Percentiles rank a stretch among this genome's conserved stretches.
Evolutionary conservation across 129 eudicot genomes (phyloP).

Genomic region (Helianthus annuus): HanXRQr2.0-SUNRISE NC_035435.2:136851752-136852251

Average conservation of each 20-base stretch:
- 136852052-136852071: conserved; percentile 65
- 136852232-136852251: not conserved
- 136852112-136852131: conserved; percentile 71
- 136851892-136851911: not conserved
- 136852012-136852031: conserved; percentile 71
- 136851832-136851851: not conserved
- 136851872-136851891: not conserved
- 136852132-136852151: conserved; percentile 48
- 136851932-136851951: not conserved
- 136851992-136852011: conserved; percentile 88
- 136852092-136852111: conserved; percentile 62
- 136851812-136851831: not conserved
- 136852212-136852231: not conserved
- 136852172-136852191: not conserved
- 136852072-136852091: conserved; percentile 67
- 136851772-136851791: not conserved
- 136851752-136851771: conserved; percentile 29
- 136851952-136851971: not conserved
- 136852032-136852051: conserved; percentile 77
- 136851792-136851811: not conserved
- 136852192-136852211: not conserved
- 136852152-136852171: not conserved
- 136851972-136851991: conserved; percentile 85
- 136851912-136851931: not conserved
- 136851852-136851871: too few relatives aligned